Percentiles rank a stretch among this genome's conserved stretches.
phyloP scores from a whole-genome alignment of 257 asterid genomes.

The Salvia miltiorrhiza region DNA sequence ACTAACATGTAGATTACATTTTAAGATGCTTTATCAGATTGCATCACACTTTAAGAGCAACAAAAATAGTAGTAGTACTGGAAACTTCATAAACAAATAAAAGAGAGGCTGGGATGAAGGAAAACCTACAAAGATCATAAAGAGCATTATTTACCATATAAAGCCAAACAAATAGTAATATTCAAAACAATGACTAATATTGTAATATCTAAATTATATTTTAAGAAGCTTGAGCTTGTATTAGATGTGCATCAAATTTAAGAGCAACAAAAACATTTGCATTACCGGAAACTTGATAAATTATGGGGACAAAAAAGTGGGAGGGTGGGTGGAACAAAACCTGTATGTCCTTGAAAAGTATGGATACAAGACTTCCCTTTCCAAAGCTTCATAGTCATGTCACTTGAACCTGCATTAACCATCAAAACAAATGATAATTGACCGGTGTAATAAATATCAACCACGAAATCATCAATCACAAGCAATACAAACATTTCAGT shows the following conservation, averaged over 20 bases:
- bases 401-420: conserved; percentile 78
- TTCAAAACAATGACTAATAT: background rate
- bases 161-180: background rate
- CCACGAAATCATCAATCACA: background rate
- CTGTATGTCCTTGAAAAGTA: conserved; percentile 86
- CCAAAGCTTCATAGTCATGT: conserved; percentile 91
- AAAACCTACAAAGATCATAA: conserved; percentile 40
- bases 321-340: conserved; percentile 27
- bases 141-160: background rate
- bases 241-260: background rate
- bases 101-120: background rate
- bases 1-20: background rate
- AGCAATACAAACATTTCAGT: conserved; percentile 3
- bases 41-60: background rate
- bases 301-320: background rate
- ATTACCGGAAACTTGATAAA: background rate
- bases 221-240: background rate
- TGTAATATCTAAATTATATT: background rate
- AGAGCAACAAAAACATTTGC: background rate
- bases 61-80: background rate
- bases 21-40: background rate
- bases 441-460: conserved; percentile 8
- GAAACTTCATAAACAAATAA: background rate
- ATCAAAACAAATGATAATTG: conserved; percentile 24
- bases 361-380: conserved; percentile 72